Percentiles rank a stretch among this genome's conserved stretches.
Evolutionary conservation across 2,329 filamentous ascomycete genomes (phyloP).

Genomic region (Diplodia corticola): DNA sequence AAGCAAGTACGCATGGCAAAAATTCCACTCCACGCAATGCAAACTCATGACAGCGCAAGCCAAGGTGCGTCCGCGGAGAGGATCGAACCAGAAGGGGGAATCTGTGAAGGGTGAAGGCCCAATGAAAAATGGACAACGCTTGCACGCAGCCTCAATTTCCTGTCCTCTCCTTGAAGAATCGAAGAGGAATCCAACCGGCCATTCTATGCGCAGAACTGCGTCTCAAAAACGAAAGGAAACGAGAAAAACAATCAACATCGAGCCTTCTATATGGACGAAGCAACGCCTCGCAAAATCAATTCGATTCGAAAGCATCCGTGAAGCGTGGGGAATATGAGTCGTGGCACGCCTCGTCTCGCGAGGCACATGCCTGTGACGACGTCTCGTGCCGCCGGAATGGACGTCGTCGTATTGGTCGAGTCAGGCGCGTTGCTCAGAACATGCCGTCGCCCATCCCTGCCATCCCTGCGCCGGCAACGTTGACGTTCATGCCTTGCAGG

Average conservation of each 20-base stretch:
- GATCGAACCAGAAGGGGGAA: constrained; percentile 6
- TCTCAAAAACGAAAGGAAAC: background rate
- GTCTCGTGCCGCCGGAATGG: background rate
- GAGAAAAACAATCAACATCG: background rate
- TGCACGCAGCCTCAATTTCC: background rate
- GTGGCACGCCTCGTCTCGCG: constrained; percentile 14
- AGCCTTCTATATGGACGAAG: constrained; percentile 6
- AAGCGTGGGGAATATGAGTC: constrained; percentile 10
- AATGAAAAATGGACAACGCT: background rate
- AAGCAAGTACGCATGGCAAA: constrained; percentile 10
- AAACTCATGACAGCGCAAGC: background rate
- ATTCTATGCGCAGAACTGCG: constrained; percentile 13
- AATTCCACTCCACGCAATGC: constrained; percentile 21
- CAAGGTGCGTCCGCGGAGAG: background rate
- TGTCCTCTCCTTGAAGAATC: background rate
- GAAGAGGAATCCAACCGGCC: constrained; percentile 17
- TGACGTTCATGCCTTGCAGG: constrained; percentile 48
- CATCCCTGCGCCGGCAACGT: constrained; percentile 55
- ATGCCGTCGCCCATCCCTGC: constrained; percentile 58
- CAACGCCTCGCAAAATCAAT: constrained; percentile 4
- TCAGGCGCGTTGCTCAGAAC: constrained; percentile 32
- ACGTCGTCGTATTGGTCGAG: constrained; percentile 5
- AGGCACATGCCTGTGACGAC: constrained; percentile 6
- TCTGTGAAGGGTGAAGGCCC: background rate
- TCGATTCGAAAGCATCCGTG: background rate